Evolutionary conservation across 192 early-diverging fungal genomes (phyloP).

Genomic region (Backusella morwellensis): DNA sequence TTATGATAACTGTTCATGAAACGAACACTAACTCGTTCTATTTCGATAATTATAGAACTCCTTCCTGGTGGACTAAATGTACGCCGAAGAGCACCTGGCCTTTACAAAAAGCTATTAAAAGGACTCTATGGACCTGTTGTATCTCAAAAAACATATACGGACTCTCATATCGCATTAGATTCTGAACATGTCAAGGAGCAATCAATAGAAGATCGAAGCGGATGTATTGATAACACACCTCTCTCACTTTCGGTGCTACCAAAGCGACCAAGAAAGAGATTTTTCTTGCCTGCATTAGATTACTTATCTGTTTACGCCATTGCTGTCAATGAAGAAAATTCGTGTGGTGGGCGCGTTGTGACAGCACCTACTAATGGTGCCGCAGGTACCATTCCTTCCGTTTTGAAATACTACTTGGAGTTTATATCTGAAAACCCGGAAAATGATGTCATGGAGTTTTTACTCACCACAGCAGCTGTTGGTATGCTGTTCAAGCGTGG

Average conservation of each 20-base stretch:
- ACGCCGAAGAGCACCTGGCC: conserved; percentile 77
- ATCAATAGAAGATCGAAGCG: background rate
- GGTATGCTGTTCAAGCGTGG: conserved; percentile 98
- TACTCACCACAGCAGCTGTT: conserved; percentile 90
- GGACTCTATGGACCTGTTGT: conserved; percentile 59
- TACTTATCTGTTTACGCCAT: conserved; percentile 92
- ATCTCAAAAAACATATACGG: conserved; percentile 31
- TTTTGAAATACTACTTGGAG: conserved; percentile 94
- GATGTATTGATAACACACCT: conserved; percentile 10
- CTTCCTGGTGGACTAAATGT: conserved; percentile 85
- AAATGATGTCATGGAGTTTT: conserved; percentile 87
- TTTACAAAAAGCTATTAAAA: conserved; percentile 84
- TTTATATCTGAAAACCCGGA: conserved; percentile 87
- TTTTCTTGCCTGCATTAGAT: conserved; percentile 81
- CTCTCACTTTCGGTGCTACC: conserved; percentile 35
- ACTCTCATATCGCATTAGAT: conserved; percentile 15
- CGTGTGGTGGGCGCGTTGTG: conserved; percentile 79
- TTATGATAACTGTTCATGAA: background rate
- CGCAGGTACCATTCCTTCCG: conserved; percentile 91
- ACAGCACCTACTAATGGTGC: conserved; percentile 97
- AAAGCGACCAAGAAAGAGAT: conserved; percentile 48
- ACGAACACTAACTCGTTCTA: background rate
- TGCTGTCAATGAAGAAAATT: conserved; percentile 94
- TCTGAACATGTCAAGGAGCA: background rate
- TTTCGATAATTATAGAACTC: conserved; percentile 33